These are phyloP conservation scores for Phylloporus rhodoxanthus DNA, from an alignment of 768 basidiomycete species.

Conservation along the genomic window DNA sequence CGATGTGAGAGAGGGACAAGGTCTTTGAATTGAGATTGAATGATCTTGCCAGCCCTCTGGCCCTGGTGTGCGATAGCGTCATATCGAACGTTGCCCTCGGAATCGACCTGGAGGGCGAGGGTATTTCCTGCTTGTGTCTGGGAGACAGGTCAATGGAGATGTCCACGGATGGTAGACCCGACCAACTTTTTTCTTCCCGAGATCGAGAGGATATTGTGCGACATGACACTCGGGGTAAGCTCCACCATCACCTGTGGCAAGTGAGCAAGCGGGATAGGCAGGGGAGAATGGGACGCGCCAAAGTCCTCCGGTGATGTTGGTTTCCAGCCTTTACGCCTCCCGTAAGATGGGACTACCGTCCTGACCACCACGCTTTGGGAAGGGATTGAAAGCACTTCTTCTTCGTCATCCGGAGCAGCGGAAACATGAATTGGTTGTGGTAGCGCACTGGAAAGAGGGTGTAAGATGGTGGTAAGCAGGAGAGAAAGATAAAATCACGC, in stretches of 20 bases:
- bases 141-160: neutral
- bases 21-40: constrained; percentile 97
- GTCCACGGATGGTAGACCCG: neutral
- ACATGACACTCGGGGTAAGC: constrained; percentile 93
- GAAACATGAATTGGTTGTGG: constrained; percentile 60
- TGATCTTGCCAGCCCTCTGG: constrained; percentile 74
- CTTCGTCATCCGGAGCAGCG: constrained; percentile 55
- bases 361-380: constrained; percentile 45
- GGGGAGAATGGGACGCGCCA: constrained; percentile 42
- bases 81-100: constrained; percentile 93
- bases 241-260: constrained; percentile 67
- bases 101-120: constrained; percentile 92
- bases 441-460: constrained; percentile 44
- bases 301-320: constrained; percentile 80
- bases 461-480: neutral
- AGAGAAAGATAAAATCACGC: constrained; percentile 29
- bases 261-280: neutral
- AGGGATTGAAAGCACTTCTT: constrained; percentile 32
- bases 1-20: constrained; percentile 88
- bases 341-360: constrained; percentile 70
- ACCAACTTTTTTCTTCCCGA: constrained; percentile 90
- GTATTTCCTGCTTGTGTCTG: constrained; percentile 92
- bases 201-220: constrained; percentile 93
- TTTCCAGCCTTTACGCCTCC: constrained; percentile 80
- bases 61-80: constrained; percentile 97